Base-by-base conservation (phyloP, 805 yeast species). In the Wickerhamomyces sydowiorum region DNA sequence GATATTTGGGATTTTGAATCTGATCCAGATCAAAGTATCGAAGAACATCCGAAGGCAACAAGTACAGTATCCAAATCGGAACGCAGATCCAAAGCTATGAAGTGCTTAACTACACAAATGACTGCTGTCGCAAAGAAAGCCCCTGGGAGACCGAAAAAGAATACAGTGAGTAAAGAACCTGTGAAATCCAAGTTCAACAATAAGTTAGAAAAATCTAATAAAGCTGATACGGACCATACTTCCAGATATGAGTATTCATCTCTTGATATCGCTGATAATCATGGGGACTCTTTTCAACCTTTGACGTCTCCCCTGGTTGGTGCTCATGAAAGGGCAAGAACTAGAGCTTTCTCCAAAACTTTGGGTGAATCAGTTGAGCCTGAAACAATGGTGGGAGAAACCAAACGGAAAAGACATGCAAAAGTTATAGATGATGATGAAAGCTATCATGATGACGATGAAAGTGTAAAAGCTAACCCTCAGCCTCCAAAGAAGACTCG, bases 1-100 rank as follows among this genome's bases (percentile, higher is more conserved):
- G 57, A 56, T 39, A 42, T 52, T 31, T 56, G 61, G 61, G 57
- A 52, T 33, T 45, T 56, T 29, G 49, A 41, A 6, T 47, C 53
- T 5, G 50, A 47, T 37, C 35, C 15, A 12, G 46, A 34, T 2
- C 41, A 34, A 14, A 36, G 31, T 7, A n/a, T 21, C 8, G 36
- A 36, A 9, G 36, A n/a, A n/a, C n/a, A 25, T 17, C n/a, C 37
- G 0, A 21, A 30, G 25, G 37, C 34, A 6, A 32, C 24, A 6
- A 27, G 25, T 8, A 32, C 35, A 8, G 35, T 32, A 6, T 7
- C 34, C 7, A 27, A 17, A 5, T 8, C 31, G 3, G 28, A 28
- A 19, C 28, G 17, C 17, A 45, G 29, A 38, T 32, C 40, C 6
- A 49, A 45, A 15, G 34, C 43, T 10, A 40, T 46, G 40, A 46